Evolutionary conservation across 441 rosid genomes (phyloP).

Genomic region (Isatis lusitanica): DNA sequence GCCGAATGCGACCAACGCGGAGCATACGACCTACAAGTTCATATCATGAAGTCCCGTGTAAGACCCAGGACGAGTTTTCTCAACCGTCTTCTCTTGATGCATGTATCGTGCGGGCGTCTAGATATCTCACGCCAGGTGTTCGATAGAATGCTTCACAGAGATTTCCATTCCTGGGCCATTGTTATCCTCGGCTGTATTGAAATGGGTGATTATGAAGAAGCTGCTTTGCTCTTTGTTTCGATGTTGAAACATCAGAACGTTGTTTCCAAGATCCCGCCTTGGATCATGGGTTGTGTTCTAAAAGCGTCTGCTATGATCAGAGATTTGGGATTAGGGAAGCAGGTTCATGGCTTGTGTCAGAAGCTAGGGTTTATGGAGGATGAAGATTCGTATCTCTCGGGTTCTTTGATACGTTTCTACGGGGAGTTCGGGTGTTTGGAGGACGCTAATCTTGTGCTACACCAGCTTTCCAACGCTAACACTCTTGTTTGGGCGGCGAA

Average conservation of each 20-base stretch:
- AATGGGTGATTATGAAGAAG: constrained; percentile 44
- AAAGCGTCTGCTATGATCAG: constrained; percentile 51
- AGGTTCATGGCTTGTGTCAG: constrained; percentile 58
- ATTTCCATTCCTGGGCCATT: constrained; percentile 59
- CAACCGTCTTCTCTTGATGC: constrained; percentile 57
- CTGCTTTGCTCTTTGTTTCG: constrained; percentile 40
- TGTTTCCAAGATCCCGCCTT: constrained; percentile 36
- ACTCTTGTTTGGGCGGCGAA: constrained; percentile 55
- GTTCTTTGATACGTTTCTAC: constrained; percentile 56
- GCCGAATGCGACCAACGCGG: constrained; percentile 36
- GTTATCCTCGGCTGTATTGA: constrained; percentile 48
- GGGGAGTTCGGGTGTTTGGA: constrained; percentile 46
- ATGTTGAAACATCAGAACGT: constrained; percentile 36
- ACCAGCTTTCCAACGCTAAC: constrained; percentile 36
- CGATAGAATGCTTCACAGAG: constrained; percentile 58
- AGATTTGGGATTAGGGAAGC: constrained; percentile 58
- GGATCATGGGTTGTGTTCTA: constrained; percentile 49
- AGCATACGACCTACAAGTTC: constrained; percentile 49
- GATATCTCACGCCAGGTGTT: constrained; percentile 54
- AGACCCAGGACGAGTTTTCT: constrained; percentile 38
- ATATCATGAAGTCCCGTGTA: constrained; percentile 39
- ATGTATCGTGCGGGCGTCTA: constrained; percentile 45
- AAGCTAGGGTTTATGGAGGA: constrained; percentile 45
- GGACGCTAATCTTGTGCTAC: constrained; percentile 44
- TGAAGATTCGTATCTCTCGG: constrained; percentile 37